A percentile compares a stretch with the other conserved stretches of the same genome.
Evolutionary conservation across 305 asterid genomes (phyloP).

Genomic region (Plantago rigida): DNA sequence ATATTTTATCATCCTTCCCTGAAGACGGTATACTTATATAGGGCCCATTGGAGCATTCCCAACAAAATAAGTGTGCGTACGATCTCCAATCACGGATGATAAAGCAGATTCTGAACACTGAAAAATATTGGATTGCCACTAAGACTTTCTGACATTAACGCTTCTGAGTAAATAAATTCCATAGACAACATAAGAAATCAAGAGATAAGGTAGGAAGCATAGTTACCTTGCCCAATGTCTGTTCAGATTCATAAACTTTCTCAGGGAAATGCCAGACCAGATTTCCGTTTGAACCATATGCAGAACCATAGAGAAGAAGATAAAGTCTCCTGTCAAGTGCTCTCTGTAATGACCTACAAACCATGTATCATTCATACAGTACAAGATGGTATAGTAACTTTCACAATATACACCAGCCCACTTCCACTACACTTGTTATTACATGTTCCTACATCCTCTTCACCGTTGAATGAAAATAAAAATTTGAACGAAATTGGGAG

Average conservation of each 20-base stretch:
- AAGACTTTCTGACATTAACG: no score
- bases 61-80: no score
- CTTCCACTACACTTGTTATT: background rate
- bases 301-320: slow-evolving; percentile 63
- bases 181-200: background rate
- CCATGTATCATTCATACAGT: slow-evolving; percentile 8
- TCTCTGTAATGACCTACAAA: slow-evolving; percentile 68
- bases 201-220: slow-evolving; percentile 11
- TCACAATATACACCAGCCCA: background rate
- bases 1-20: no score
- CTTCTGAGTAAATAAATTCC: no score
- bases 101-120: no score
- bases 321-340: slow-evolving; percentile 88
- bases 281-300: slow-evolving; percentile 41
- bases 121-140: no score
- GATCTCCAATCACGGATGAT: no score
- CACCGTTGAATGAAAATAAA: background rate
- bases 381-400: no score
- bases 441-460: background rate
- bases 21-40: no score
- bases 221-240: slow-evolving; percentile 67
- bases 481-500: background rate
- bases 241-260: slow-evolving; percentile 69
- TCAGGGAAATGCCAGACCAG: slow-evolving; percentile 93
- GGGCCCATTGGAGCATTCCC: no score